Percentiles rank a stretch among this genome's conserved stretches.
Evolutionary conservation across 805 yeast genomes (phyloP).

Genomic region (Crinitomyces ghanaensis): DNA sequence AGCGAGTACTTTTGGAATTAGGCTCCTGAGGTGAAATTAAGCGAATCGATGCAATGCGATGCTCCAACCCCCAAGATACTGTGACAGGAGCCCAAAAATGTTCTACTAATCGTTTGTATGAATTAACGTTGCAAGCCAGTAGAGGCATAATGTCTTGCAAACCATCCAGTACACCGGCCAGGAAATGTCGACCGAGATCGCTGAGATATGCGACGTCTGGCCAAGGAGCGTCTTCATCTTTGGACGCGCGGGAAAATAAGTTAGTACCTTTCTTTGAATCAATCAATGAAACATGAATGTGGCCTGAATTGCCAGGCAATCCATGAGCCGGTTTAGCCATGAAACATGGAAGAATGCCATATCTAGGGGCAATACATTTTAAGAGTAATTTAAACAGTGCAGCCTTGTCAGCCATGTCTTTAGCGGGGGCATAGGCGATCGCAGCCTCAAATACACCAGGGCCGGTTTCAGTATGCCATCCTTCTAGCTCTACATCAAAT

Average conservation of each 20-base stretch:
- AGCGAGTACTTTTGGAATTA: constrained; percentile 20
- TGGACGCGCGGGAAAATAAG: constrained; percentile 17
- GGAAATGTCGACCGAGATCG: constrained; percentile 22
- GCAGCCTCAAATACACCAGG: constrained; percentile 29
- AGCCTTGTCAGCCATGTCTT: constrained; percentile 23
- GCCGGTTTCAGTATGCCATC: constrained; percentile 28
- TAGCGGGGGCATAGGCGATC: constrained; percentile 21
- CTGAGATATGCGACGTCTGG: constrained; percentile 20
- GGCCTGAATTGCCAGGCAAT: constrained; percentile 28
- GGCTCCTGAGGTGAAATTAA: constrained; percentile 21
- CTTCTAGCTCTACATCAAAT: constrained; percentile 22
- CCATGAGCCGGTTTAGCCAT: constrained; percentile 29
- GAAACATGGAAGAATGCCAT: constrained; percentile 24
- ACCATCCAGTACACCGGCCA: constrained; percentile 27
- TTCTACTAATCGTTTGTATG: constrained; percentile 27
- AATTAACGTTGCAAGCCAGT: constrained; percentile 26
- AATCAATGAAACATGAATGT: constrained; percentile 23
- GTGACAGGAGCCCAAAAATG: constrained; percentile 29
- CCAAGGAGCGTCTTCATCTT: constrained; percentile 20
- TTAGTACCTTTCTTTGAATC: constrained; percentile 18
- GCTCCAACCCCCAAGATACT: constrained; percentile 27
- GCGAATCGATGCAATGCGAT: constrained; percentile 25
- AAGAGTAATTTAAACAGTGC: constrained; percentile 23
- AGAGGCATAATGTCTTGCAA: constrained; percentile 26
- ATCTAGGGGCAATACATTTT: constrained; percentile 20